phyloP scores from a whole-genome alignment of 192 early-diverging fungal species.

The Anaeromyces robustus region DNA sequence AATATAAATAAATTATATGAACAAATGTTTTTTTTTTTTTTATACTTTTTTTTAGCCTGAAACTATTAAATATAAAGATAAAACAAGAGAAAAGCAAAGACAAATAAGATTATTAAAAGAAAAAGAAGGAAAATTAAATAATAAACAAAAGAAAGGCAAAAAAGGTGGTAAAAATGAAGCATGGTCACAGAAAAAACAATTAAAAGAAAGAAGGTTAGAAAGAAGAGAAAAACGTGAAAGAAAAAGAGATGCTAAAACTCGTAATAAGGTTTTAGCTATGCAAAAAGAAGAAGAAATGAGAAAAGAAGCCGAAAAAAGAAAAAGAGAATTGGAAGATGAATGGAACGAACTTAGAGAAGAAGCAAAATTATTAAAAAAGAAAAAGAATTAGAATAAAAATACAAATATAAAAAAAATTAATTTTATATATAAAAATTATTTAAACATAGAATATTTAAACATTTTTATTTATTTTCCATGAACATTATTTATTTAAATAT shows the following conservation, averaged over 20 bases:
- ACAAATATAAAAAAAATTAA: no score
- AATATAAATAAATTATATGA: no score
- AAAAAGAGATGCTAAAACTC: conserved; percentile 12
- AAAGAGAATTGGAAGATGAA: neutral
- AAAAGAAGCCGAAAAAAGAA: neutral
- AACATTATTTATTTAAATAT: no score
- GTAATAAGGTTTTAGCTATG: conserved; percentile 7
- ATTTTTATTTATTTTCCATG: no score
- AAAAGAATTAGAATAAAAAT: neutral
- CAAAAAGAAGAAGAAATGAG: conserved; percentile 9
- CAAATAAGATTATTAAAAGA: conserved; percentile 24
- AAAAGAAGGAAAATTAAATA: conserved; percentile 9
- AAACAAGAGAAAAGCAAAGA: conserved; percentile 50
- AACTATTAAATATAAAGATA: conserved; percentile 51
- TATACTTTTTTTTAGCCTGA: conserved; percentile 22
- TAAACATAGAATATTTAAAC: no score
- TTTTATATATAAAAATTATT: no score
- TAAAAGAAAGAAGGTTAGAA: conserved; percentile 44
- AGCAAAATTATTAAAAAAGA: neutral
- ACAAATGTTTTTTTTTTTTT: no score
- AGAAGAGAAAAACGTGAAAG: conserved; percentile 50
- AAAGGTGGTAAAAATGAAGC: conserved; percentile 16
- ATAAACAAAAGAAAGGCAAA: neutral
- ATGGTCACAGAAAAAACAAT: conserved; percentile 60
- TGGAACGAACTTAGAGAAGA: conserved; percentile 1